Evolutionary conservation across 257 asterid species (phyloP).

Genomic region (Linaria vulgaris): DNA sequence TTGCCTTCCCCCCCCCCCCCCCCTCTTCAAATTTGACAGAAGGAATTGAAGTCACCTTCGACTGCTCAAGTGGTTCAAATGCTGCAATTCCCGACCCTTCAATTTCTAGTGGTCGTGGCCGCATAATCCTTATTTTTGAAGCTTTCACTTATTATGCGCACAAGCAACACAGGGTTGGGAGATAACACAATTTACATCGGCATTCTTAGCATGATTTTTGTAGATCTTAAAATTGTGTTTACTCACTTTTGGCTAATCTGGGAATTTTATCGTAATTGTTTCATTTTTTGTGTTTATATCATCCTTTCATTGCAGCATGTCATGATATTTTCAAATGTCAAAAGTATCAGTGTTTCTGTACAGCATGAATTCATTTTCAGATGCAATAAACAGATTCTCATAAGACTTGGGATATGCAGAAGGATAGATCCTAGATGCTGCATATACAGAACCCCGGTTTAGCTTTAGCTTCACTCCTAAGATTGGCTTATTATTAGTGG

Average conservation of each 20-base stretch:
- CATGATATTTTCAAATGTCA: not conserved
- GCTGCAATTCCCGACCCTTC: slow-evolving; percentile 19
- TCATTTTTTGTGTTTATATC: slow-evolving; percentile 3
- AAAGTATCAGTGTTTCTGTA: too few relatives aligned
- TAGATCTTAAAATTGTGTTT: slow-evolving; percentile 18
- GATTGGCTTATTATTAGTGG: too few relatives aligned
- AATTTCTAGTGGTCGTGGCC: slow-evolving; percentile 21
- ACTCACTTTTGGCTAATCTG: slow-evolving; percentile 15
- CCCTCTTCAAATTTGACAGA: slow-evolving; percentile 10
- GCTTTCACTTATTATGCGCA: slow-evolving; percentile 23
- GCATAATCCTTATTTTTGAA: slow-evolving; percentile 14
- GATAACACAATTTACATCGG: not conserved
- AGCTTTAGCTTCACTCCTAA: too few relatives aligned
- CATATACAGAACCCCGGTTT: too few relatives aligned
- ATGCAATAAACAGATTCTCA: too few relatives aligned
- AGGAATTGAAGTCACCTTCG: slow-evolving; percentile 18
- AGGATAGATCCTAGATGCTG: too few relatives aligned
- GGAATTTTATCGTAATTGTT: slow-evolving; percentile 7
- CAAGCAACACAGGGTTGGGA: slow-evolving; percentile 29
- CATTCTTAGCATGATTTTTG: not conserved
- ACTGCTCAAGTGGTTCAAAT: slow-evolving; percentile 18
- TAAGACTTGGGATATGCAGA: not conserved
- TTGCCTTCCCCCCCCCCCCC: not conserved
- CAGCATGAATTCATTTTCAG: too few relatives aligned
- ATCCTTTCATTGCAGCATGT: slow-evolving; percentile 7